Percentiles rank a stretch among this genome's conserved stretches.
These are phyloP conservation scores for Erysimum cheiri DNA, from an alignment of 441 rosid species.

Conservation along the genomic window DNA sequence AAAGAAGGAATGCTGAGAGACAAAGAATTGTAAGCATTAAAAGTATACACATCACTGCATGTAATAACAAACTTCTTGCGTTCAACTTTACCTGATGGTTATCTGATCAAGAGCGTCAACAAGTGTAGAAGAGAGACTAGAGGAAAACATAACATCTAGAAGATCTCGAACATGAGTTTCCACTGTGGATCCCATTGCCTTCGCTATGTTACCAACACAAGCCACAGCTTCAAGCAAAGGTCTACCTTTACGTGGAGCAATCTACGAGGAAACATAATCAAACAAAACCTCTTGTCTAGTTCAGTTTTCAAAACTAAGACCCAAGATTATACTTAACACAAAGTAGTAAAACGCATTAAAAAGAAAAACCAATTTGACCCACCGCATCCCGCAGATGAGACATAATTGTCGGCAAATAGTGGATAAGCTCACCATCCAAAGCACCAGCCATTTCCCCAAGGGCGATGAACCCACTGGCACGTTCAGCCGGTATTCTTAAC, in stretches of 20 bases:
- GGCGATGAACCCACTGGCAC: conserved; percentile 98
- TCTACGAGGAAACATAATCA: conserved; percentile 51
- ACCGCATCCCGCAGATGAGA: conserved; percentile 98
- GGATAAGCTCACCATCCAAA: conserved; percentile 93
- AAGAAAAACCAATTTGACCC: conserved; percentile 46
- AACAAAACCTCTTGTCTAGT: conserved; percentile 29
- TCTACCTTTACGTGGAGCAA: conserved; percentile 98
- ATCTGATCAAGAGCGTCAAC: conserved; percentile 94
- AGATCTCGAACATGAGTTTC: conserved; percentile 88
- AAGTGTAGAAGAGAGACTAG: conserved; percentile 87
- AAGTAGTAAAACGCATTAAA: conserved; percentile 35
- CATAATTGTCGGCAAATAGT: conserved; percentile 97
- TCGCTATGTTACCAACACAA: conserved; percentile 97
- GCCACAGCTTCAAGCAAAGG: conserved; percentile 99
- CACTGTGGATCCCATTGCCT: conserved; percentile 94
- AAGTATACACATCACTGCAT: conserved; percentile 30
- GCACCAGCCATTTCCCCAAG: conserved; percentile 99
- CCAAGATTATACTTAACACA: conserved; percentile 34
- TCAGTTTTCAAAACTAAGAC: conserved; percentile 36
- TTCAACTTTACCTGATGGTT: conserved; percentile 64
- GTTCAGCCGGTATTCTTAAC: conserved; percentile 88
- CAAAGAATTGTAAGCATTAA: conserved; percentile 35
- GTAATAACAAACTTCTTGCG: conserved; percentile 21
- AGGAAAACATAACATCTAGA: conserved; percentile 88
- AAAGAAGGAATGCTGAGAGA: conserved; percentile 88